Conservation (phyloP, 1,139 yeast genomes). For the Sugiyamaella japonica region DNA sequence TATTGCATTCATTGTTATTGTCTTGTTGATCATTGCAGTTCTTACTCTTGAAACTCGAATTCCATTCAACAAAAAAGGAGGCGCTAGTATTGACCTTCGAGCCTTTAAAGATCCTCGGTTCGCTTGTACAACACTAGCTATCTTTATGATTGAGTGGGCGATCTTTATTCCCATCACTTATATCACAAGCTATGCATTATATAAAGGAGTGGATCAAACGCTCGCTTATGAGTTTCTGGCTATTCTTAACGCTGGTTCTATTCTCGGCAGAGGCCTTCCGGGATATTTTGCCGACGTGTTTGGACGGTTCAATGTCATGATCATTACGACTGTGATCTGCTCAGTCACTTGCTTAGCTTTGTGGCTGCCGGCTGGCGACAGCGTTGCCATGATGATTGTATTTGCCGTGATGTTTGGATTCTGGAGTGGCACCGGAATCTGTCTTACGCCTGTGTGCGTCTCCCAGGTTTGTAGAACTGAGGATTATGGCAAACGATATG, state of each 20-base stretch:
- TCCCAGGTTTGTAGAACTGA: constrained; percentile 63
- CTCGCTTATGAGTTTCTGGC: constrained; percentile 49
- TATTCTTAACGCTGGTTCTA: constrained; percentile 49
- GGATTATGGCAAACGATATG: constrained; percentile 66
- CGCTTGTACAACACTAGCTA: constrained; percentile 46
- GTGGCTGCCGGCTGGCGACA: constrained; percentile 58
- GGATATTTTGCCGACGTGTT: constrained; percentile 52
- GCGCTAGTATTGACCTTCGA: constrained; percentile 43
- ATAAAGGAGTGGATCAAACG: constrained; percentile 44
- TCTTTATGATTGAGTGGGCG: constrained; percentile 51
- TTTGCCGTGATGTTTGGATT: constrained; percentile 57
- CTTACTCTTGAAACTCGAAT: constrained; percentile 49
- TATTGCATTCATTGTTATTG: constrained; percentile 52
- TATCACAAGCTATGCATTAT: constrained; percentile 52
- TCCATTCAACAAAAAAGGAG: constrained; percentile 29
- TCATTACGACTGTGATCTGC: constrained; percentile 44
- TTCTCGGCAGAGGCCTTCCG: constrained; percentile 49
- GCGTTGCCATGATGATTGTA: constrained; percentile 45
- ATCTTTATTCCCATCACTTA: constrained; percentile 54
- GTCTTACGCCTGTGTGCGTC: constrained; percentile 49
- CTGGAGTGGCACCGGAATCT: constrained; percentile 50
- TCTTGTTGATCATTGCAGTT: constrained; percentile 43
- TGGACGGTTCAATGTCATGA: constrained; percentile 57
- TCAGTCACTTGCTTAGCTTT: constrained; percentile 42
- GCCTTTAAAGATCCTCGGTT: constrained; percentile 48